A percentile compares a stretch with the other conserved stretches of the same genome.
Evolutionary conservation across 1,139 yeast species (phyloP).

Genomic region (Candida buenavistaensis): DNA sequence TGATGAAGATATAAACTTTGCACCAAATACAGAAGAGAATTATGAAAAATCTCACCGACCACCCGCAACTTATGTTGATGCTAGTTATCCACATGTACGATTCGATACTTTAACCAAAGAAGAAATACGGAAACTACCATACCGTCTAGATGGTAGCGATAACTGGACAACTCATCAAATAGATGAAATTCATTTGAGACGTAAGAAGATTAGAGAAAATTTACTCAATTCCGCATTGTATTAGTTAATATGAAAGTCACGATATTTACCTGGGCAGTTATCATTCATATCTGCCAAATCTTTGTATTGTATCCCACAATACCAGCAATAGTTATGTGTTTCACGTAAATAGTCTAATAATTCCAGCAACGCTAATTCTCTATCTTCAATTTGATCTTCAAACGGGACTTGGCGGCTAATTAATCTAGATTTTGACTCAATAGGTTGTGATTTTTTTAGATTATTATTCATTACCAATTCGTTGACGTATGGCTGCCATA

Average conservation of each 20-base stretch:
- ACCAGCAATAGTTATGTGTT: constrained; percentile 27
- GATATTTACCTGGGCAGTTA: constrained; percentile 25
- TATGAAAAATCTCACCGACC: constrained; percentile 17
- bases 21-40: constrained; percentile 11
- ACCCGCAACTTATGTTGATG: constrained; percentile 23
- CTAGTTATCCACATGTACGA: constrained; percentile 14
- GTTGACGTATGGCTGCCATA: constrained; percentile 28
- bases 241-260: constrained; percentile 13
- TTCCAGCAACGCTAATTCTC: constrained; percentile 5
- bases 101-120: constrained; percentile 20
- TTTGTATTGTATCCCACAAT: constrained; percentile 26
- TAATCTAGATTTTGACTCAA: constrained; percentile 1
- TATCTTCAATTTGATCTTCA: constrained; percentile 5
- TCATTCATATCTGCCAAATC: constrained; percentile 9
- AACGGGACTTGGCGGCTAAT: neutral
- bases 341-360: constrained; percentile 23
- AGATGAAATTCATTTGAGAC: constrained; percentile 20
- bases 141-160: constrained; percentile 22
- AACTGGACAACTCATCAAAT: constrained; percentile 16
- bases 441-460: neutral
- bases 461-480: neutral
- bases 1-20: constrained; percentile 10
- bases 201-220: constrained; percentile 16
- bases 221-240: constrained; percentile 14
- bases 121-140: constrained; percentile 11